A percentile compares a stretch with the other conserved stretches of the same genome.
Conservation (phyloP, 495 filamentous ascomycete genomes). For the Daldinia vernicosa region DNA sequence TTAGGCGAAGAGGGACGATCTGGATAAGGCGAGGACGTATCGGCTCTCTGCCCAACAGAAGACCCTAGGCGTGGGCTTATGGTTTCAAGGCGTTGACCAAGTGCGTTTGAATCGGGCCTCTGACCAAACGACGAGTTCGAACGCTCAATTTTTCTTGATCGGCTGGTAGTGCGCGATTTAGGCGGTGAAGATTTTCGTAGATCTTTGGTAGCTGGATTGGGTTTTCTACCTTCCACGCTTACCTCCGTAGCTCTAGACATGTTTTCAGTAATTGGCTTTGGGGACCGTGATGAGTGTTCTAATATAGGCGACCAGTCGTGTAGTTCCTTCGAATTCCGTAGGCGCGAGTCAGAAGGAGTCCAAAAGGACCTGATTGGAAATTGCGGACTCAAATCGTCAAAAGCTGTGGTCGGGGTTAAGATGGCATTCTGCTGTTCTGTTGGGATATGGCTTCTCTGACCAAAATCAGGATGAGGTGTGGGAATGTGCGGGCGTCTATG, state of each 20-base stretch:
- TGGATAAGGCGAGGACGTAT: slow-evolving; percentile 6
- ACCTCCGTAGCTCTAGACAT: not conserved
- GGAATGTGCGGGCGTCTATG: slow-evolving; percentile 12
- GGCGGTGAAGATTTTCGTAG: not conserved
- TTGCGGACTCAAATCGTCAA: slow-evolving; percentile 16
- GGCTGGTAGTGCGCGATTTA: slow-evolving; percentile 1
- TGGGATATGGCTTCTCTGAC: not conserved
- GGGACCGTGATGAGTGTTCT: not conserved
- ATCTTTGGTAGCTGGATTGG: not conserved
- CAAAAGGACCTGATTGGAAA: slow-evolving; percentile 7
- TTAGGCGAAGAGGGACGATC: slow-evolving; percentile 4
- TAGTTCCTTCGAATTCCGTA: not conserved
- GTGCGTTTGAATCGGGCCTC: not conserved
- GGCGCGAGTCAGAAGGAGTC: slow-evolving; percentile 3
- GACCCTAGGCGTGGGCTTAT: not conserved
- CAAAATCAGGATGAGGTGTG: slow-evolving; percentile 4
- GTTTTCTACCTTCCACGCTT: not conserved
- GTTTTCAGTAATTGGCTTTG: not conserved
- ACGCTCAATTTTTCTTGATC: not conserved
- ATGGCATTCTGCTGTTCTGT: slow-evolving; percentile 7
- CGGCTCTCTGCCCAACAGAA: not conserved
- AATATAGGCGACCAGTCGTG: not conserved
- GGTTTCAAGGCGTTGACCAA: slow-evolving; percentile 4
- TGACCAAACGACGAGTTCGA: not conserved
- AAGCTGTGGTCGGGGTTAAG: slow-evolving; percentile 6